phyloP scores from a whole-genome alignment of 805 yeast species.

The Sporopachydermia quercuum region DNA sequence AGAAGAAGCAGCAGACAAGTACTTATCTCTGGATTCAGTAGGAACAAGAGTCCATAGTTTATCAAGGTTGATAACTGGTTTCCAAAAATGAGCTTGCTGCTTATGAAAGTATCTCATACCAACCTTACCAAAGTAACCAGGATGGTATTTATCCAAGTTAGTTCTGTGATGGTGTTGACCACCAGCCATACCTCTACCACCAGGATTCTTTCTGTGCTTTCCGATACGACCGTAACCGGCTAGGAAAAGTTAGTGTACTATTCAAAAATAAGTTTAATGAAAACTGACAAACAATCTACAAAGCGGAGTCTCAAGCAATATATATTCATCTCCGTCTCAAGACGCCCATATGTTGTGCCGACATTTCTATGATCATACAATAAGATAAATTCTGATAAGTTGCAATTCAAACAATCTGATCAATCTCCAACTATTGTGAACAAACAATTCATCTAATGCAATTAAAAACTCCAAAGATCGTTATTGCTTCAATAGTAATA shows the following conservation, averaged over 20 bases:
- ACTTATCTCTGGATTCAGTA: conserved; percentile 85
- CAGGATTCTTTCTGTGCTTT: conserved; percentile 99
- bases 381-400: too few species aligned
- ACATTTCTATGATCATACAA: too few species aligned
- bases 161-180: conserved; percentile 99
- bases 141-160: conserved; percentile 99
- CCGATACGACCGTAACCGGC: conserved; percentile 99
- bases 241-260: conserved; percentile 19
- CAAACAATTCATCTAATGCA: too few species aligned
- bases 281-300: neutral
- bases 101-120: conserved; percentile 99
- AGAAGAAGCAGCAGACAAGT: conserved; percentile 69
- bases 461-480: too few species aligned
- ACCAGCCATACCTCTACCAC: conserved; percentile 99
- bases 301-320: too few species aligned
- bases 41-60: conserved; percentile 96
- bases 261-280: neutral
- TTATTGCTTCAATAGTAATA: too few species aligned
- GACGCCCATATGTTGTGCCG: too few species aligned
- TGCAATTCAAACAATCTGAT: too few species aligned
- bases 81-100: conserved; percentile 91
- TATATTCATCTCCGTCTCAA: neutral
- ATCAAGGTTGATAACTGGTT: conserved; percentile 95
- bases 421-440: too few species aligned
- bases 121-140: conserved; percentile 99